Base-by-base conservation (phyloP, 768 basidiomycete genomes). In the Tephrocybe sp. region DNA sequence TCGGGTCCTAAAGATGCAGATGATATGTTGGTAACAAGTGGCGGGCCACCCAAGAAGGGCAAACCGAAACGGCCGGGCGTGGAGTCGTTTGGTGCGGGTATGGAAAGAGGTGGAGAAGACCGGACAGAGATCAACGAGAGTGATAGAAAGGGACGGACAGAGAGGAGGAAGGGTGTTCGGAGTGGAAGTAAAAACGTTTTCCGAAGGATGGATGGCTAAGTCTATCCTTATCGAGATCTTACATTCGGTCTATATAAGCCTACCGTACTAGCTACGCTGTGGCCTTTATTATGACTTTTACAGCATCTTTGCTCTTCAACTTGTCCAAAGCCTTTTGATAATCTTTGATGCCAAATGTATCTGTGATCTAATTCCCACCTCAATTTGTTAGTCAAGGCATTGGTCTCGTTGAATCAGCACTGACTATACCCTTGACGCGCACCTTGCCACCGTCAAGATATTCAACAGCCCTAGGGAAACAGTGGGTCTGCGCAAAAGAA, bases 181-280 rank as follows among this genome's bases (percentile, higher is more conserved):
- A 97, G 92, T 64, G 96, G 94, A 26, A 92, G 90, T 66, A 92
- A 84, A 72, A 98, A 95, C 67, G 82, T 79, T 1, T 90, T 92
- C 65, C 72, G 83, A 55, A 64, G 65, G 44, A 67, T 72, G 56
- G 55, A 60, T 40, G 54, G 45, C 31, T 63, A 56, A 33, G 13
- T 13, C 26, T 48, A 4, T n/a, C n/a, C 13, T n/a, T 19, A 20
- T 13, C 19, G 8, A 22, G 22, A 7, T 26, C 26, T 26, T 26
- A 26, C 26, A 26, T 26, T 26, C 26, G 7, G 26, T 26, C 26
- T 26, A 7, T 26, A 26, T 4, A 26, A 7, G 26, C 7, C 4
- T 26, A 26, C 26, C 7, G 26, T 7, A 26, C 3, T 26, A 26
- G 26, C 26, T 26, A 26, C 26, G 3, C 4, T 7, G 26, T 7